Conservation (phyloP, 305 asterid species). For the Ilex paraguariensis region DNA sequence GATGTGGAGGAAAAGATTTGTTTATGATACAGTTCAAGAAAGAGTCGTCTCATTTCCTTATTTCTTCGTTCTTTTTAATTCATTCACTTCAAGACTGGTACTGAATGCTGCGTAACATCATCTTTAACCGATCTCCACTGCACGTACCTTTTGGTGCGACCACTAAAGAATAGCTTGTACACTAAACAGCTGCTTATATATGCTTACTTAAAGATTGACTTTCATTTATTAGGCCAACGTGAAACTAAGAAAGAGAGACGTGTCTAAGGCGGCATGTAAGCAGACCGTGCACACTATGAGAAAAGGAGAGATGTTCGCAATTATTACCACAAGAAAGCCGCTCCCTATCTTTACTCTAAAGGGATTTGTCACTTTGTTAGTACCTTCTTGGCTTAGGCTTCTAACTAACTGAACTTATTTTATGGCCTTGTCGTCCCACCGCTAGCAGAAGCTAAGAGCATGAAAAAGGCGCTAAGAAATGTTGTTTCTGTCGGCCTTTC, state of each 20-base stretch:
- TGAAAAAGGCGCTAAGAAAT: not conserved
- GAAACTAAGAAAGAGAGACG: not conserved
- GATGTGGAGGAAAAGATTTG: no score
- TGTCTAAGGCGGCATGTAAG: not conserved
- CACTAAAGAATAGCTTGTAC: no score
- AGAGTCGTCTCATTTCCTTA: no score
- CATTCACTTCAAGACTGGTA: no score
- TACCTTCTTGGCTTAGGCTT: not conserved
- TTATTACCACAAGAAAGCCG: not conserved
- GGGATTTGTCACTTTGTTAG: not conserved
- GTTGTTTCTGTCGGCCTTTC: not conserved
- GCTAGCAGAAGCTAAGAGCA: not conserved
- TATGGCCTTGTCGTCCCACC: not conserved
- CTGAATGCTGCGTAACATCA: no score
- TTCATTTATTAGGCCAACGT: not conserved
- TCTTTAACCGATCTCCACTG: no score
- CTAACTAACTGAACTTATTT: not conserved
- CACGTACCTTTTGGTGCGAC: no score
- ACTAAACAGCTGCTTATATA: no score
- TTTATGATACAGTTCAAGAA: no score
- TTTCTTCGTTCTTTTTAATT: no score
- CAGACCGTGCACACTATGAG: not conserved
- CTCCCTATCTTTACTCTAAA: not conserved
- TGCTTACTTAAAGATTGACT: not conserved
- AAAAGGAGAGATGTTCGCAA: not conserved